Base-by-base conservation (phyloP, 192 early-diverging fungal species). In the Backusella australiensis region DNA sequence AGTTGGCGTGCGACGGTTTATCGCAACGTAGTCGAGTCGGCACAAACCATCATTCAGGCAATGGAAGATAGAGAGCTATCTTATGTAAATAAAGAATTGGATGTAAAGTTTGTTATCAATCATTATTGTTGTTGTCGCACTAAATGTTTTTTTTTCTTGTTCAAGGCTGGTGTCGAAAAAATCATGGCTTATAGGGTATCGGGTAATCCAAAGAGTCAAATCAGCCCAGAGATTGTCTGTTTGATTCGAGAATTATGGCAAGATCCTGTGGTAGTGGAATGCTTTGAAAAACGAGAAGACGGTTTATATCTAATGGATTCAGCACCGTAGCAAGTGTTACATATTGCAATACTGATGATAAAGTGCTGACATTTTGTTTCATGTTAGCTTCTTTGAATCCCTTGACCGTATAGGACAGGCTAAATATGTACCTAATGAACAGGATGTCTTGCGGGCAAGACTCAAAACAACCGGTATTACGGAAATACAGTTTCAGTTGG, bases 401-500 rank as follows among this genome's bases (percentile, higher is more conserved):
- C 89, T 99, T 53, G 91, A 93, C 67, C 90, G 98, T 73, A 94
- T 99, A 39, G 94, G 92, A 34, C 86, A 88, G 49, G 86, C 91
- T 29, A 90, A 95, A 73, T 99, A 97, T 81, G 80, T 93, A 68
- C 98, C 98, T 34, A 95, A 89, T 66, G 98, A 97, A 76, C 94
- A 95, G 74, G 98, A 99, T 82, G 95, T 99, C 39, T 88, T 99
- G 74, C 88, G 95, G 35, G 94, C 98, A 42, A 93, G 98, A 74
- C 93, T 96, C 65, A 99, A 97, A 83, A 96, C 98, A 14, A 98
- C 98, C 7, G 96, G 96, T 73, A 99, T 99, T 80, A 95, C 95
- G 12, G 98, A 99, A 86, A 97, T 95, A 34, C 89, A 92, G 53
- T 97, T 98, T 83, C 93, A 92, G 77, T 94, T 98, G 90, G 95